Percentiles rank a stretch among this genome's conserved stretches.
These are phyloP conservation scores for Nakazawaea populi DNA, from an alignment of 805 yeast genomes.

Conservation along the genomic window DNA sequence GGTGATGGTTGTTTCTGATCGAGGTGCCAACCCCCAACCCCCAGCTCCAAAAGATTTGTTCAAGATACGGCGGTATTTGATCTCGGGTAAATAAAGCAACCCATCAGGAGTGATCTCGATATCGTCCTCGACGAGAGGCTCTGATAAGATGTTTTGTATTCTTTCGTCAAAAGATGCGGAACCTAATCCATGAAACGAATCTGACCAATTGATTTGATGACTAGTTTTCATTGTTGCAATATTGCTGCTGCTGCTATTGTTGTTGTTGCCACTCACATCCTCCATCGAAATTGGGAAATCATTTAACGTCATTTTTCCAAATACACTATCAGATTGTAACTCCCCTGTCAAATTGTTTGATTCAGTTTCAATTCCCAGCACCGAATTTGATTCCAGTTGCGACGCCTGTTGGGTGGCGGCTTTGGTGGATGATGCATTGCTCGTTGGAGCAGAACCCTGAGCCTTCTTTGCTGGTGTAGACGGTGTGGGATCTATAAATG, in stretches of 20 bases:
- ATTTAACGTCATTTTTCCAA: neutral
- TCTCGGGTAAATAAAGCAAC: conserved; percentile 84
- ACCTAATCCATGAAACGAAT: conserved; percentile 83
- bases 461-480: neutral
- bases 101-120: conserved; percentile 97
- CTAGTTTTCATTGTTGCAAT: neutral
- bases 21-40: conserved; percentile 96
- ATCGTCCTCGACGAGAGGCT: conserved; percentile 61
- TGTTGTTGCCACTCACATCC: neutral
- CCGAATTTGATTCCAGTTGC: no score
- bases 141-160: conserved; percentile 52
- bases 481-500: conserved; percentile 16
- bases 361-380: no score
- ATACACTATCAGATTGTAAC: neutral
- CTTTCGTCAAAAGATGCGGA: conserved; percentile 63
- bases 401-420: no score
- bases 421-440: no score
- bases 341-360: neutral
- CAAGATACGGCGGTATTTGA: conserved; percentile 85
- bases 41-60: conserved; percentile 97
- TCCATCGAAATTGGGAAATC: neutral
- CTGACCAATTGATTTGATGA: conserved; percentile 62
- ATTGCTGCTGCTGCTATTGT: neutral
- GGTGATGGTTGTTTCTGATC: conserved; percentile 78
- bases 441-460: neutral